A percentile compares a stretch with the other conserved stretches of the same genome.
Conservation (phyloP, 2,329 filamentous ascomycete genomes). For the Colletotrichum incanum region DNA sequence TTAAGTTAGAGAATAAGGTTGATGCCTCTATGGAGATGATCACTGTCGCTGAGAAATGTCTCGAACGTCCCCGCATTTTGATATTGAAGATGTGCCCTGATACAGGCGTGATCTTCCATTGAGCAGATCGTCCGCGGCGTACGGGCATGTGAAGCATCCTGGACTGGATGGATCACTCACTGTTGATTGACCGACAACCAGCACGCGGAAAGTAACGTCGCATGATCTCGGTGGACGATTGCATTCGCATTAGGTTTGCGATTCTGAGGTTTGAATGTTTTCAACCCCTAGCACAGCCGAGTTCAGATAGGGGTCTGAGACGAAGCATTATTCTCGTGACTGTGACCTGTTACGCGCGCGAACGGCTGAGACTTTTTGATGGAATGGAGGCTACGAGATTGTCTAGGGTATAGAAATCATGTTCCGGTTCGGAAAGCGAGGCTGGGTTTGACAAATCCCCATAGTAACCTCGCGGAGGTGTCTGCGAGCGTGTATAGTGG, state of each 20-base stretch:
- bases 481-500: neutral
- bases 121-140: neutral
- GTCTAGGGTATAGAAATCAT: neutral
- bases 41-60: neutral
- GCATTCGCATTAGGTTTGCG: neutral
- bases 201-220: neutral
- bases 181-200: neutral
- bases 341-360: neutral
- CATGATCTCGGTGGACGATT: neutral
- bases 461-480: neutral
- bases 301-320: neutral
- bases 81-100: too few relatives aligned
- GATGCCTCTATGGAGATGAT: neutral
- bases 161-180: neutral
- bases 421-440: neutral
- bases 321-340: neutral
- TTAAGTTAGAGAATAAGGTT: neutral
- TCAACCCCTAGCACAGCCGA: neutral
- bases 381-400: too few relatives aligned
- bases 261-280: neutral
- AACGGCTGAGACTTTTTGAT: neutral
- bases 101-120: neutral
- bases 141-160: neutral
- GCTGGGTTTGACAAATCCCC: neutral
- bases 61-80: neutral